Evolutionary conservation across 371 early-diverging fungal species (phyloP).

Genomic region (Blastocladiella emersonii): DNA sequence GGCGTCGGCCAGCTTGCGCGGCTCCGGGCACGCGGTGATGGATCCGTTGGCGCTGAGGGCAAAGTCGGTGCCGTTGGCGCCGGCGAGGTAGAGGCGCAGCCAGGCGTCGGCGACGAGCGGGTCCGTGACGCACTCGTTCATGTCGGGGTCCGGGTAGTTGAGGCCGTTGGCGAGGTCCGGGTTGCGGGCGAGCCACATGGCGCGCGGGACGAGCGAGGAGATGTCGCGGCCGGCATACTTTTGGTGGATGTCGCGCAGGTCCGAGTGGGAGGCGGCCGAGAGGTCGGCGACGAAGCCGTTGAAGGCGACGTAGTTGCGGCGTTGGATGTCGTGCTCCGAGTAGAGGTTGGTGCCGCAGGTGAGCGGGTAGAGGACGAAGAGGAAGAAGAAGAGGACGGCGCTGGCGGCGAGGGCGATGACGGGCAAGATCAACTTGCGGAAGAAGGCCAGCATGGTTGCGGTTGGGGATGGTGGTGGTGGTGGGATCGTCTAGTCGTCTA

Average conservation of each 20-base stretch:
- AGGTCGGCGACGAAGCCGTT: conserved; percentile 6
- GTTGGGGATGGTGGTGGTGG: too few relatives aligned
- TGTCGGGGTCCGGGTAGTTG: not conserved
- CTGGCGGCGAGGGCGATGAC: not conserved
- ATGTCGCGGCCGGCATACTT: not conserved
- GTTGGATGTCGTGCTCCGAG: not conserved
- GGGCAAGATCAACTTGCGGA: not conserved
- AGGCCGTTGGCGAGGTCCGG: not conserved
- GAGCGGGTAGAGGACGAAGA: not conserved
- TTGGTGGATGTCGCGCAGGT: not conserved
- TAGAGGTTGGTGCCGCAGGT: not conserved
- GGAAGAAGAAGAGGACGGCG: not conserved
- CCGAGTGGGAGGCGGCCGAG: not conserved
- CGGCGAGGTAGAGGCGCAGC: not conserved
- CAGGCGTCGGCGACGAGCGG: not conserved
- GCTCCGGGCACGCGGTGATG: too few relatives aligned
- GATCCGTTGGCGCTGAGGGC: not conserved
- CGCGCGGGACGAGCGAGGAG: conserved; percentile 1
- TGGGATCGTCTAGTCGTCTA: too few relatives aligned
- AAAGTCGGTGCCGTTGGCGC: not conserved
- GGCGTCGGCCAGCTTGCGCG: too few relatives aligned
- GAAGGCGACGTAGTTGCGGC: not conserved
- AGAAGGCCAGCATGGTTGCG: not conserved
- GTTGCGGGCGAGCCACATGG: not conserved
- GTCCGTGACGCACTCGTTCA: not conserved